Evolutionary conservation across 768 basidiomycete species (phyloP).

Genomic region (Boletus edulis): DNA sequence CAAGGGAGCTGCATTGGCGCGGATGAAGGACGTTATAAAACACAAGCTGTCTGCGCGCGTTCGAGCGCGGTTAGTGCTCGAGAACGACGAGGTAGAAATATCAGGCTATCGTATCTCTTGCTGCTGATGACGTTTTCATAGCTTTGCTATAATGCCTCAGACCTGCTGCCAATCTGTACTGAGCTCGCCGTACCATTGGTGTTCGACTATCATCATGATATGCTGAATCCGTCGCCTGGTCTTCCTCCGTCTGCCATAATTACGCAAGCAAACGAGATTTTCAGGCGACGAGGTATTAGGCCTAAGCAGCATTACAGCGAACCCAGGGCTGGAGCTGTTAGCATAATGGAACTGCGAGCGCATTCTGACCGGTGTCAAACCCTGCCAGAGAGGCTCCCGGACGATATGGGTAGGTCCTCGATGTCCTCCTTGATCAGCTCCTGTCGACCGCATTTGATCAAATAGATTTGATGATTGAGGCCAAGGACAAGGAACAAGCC

Average conservation of each 20-base stretch:
- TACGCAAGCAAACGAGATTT: slow-evolving; percentile 71
- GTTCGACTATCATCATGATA: slow-evolving; percentile 84
- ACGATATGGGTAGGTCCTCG: slow-evolving; percentile 55
- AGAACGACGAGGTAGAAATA: slow-evolving; percentile 80
- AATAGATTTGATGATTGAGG: slow-evolving; percentile 88
- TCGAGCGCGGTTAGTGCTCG: slow-evolving; percentile 76
- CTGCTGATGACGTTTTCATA: slow-evolving; percentile 15
- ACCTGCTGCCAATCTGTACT: slow-evolving; percentile 82
- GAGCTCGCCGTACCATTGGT: slow-evolving; percentile 76
- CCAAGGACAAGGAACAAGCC: slow-evolving; percentile 92
- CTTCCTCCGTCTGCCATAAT: slow-evolving; percentile 66
- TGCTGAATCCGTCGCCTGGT: slow-evolving; percentile 54
- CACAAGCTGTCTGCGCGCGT: slow-evolving; percentile 59
- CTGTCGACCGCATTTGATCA: neutral
- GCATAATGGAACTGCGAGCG: slow-evolving; percentile 81
- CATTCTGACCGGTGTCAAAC: slow-evolving; percentile 80
- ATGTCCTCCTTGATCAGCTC: neutral
- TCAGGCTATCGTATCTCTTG: neutral
- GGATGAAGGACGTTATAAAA: slow-evolving; percentile 70
- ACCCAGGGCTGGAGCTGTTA: slow-evolving; percentile 79
- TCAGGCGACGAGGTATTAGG: slow-evolving; percentile 69
- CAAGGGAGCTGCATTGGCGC: slow-evolving; percentile 63
- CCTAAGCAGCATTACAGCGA: slow-evolving; percentile 94
- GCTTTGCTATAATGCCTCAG: slow-evolving; percentile 87
- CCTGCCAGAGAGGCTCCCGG: slow-evolving; percentile 62